Evolutionary conservation across 2,329 filamentous ascomycete species (phyloP), one percentile per base, ranked within the genome.

Genomic region (Trichoderma sp.): DNA sequence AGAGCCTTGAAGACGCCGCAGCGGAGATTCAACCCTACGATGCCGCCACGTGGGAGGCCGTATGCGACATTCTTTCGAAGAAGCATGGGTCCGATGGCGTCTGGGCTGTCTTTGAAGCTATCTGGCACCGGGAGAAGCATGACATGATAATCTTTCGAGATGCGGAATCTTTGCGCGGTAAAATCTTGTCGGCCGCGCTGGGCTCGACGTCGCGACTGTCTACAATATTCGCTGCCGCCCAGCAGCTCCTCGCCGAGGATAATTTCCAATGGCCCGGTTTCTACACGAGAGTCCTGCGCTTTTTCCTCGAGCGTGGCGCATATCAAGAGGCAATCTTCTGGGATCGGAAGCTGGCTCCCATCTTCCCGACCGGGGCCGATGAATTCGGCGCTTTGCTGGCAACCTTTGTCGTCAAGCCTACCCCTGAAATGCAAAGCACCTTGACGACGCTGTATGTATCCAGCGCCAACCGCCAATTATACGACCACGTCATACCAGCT

Each of bases 401-500:
- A 72, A 77, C 70, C 64, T 84, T 82, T 52, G 77, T 79, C 45
- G 64, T 72, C 17, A 76, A 82, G 55, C 66, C 72, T 5, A 75
- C 77, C 30, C 70, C 74, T 3, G 69, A 73, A 24, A 71, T 79
- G 55, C 77, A 81, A 51, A 73, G 74, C 10, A 77, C 77, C 2
- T 73, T 86, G 7, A 75, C 74, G 48, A 72, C 75, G 15, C 73
- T 86, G 10, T 86, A 86, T 67, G 71, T 76, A 9, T 75, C 76
- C 19, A 82, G 78, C 52, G 70, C 70, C 2, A 76, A 81, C 52
- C 81, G 78, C 48, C 68, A 72, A 12, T 69, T 85, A 0, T 86
- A 86, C 70, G 83, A 85, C 68, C 72, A 75, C 21, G 63, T 86
- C 7, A 77, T 86, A n/a, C 82, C 84, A 3, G 73, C 79, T 58